phyloP scores from a whole-genome alignment of 495 filamentous ascomycete species.

The Aspergillus asperescens region DNA sequence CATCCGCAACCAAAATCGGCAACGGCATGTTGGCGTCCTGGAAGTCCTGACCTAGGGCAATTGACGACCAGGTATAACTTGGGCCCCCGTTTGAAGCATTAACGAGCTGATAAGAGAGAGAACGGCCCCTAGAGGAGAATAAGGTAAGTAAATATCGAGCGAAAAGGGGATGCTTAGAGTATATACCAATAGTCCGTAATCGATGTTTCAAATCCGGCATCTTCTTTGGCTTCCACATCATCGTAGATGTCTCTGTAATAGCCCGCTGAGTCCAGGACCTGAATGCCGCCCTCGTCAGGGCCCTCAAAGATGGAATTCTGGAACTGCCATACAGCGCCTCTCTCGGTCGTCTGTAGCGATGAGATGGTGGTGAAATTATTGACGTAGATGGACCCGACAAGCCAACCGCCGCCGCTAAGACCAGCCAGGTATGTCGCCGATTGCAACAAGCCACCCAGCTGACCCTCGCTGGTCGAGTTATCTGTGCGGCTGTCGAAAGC shows the following conservation, averaged over 20 bases:
- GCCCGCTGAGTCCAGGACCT: constrained; percentile 40
- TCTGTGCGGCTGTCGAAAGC: constrained; percentile 73
- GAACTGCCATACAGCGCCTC: constrained; percentile 60
- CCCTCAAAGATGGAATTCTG: constrained; percentile 66
- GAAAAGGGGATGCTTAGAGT: not conserved
- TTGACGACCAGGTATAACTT: constrained; percentile 79
- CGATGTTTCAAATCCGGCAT: constrained; percentile 67
- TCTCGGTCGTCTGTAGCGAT: constrained; percentile 49
- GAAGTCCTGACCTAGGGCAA: constrained; percentile 64
- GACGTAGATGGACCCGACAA: constrained; percentile 79
- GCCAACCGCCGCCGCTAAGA: constrained; percentile 82
- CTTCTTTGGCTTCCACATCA: constrained; percentile 56
- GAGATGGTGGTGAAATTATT: constrained; percentile 81
- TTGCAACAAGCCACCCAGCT: constrained; percentile 79
- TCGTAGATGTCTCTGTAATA: constrained; percentile 64
- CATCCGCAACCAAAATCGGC: constrained; percentile 74
- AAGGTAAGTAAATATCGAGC: not conserved
- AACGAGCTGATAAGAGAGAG: constrained; percentile 76
- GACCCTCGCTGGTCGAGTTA: constrained; percentile 57
- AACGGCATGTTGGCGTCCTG: constrained; percentile 61
- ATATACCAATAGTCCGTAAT: constrained; percentile 73
- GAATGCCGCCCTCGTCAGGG: constrained; percentile 43
- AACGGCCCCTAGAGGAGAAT: constrained; percentile 41
- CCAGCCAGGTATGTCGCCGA: constrained; percentile 74
- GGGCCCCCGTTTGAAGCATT: constrained; percentile 65